Evolutionary conservation across 805 yeast species (phyloP), one percentile per base, ranked within the genome.

Genomic region (Lachancea cidri): DNA sequence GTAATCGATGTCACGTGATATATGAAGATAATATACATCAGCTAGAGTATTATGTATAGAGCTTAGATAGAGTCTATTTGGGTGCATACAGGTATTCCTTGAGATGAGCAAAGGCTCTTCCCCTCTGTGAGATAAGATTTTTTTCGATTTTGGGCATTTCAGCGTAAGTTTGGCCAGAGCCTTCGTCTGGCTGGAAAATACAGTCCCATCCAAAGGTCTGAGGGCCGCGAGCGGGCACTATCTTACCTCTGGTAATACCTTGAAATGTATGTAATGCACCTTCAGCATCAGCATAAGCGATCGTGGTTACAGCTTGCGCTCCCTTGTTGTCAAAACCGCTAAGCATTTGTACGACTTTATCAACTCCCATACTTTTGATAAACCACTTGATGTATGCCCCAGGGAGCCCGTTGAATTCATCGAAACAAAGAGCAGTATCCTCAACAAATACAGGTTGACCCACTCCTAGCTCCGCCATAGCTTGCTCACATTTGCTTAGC

Each of bases 331-430:
- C 89, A 58, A 84, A 93, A 29, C 86, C 86, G 45, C 68, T 77
- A 31, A 94, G 68, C 81, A 91, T 73, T 53, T 83, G 79, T 44
- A 81, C 84, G 41, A 91, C 66, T 2, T 91, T 91, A 11, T 76
- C 77, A 25, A 85, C 72, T 0, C 97, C 97, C 49, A 89, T 61
- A 11, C 76, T 65, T 47, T 79, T 69, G 34, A 86, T 73, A 64
- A 93, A 93, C 98, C 98, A 91, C 64, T 91, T 91, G 64, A 80
- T 77, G 50, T 87, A 86, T 1, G 98, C 98, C 17, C 99, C 99
- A 3, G 99, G 99, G 37, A 93, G 73, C 13, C 80, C 83, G 39
- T 84, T 80, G 57, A 83, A 72, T 2, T 95, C 96, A 37, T 74
- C 74, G 63, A 84, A 93, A 3, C 83, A 86, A 30, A 93, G 73